A percentile compares a stretch with the other conserved stretches of the same genome.
Conservation (phyloP, 2,329 filamentous ascomycete species). For the Pestalotiopsis sp. region DNA sequence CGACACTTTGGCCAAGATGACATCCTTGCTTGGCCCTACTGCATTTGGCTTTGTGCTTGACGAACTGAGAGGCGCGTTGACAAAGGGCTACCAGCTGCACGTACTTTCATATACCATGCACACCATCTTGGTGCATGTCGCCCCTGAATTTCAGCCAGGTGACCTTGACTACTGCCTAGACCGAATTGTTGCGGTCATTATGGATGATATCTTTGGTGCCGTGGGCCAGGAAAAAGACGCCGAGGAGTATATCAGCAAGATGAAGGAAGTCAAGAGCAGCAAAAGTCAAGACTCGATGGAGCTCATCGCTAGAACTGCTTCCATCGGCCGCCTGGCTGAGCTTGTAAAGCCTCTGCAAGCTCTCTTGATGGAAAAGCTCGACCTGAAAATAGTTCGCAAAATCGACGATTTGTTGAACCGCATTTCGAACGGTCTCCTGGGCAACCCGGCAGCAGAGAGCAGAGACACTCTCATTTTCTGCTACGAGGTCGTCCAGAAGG, state of each 20-base stretch:
- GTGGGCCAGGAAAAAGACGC: conserved; percentile 96
- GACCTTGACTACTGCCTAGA: conserved; percentile 86
- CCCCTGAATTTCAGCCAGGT: conserved; percentile 73
- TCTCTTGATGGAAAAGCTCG: conserved; percentile 80
- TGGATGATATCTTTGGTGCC: conserved; percentile 96
- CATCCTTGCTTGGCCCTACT: conserved; percentile 73
- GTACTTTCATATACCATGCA: conserved; percentile 95
- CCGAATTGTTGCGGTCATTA: conserved; percentile 78
- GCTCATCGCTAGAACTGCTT: conserved; percentile 79
- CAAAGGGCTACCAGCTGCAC: conserved; percentile 87
- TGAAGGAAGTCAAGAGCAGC: conserved; percentile 97
- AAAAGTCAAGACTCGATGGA: conserved; percentile 99
- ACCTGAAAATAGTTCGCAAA: conserved; percentile 80
- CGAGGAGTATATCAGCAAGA: conserved; percentile 90
- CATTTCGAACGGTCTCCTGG: conserved; percentile 78
- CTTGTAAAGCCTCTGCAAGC: conserved; percentile 78
- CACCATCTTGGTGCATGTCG: conserved; percentile 77
- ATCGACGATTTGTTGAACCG: conserved; percentile 85
- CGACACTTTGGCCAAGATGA: conserved; percentile 83
- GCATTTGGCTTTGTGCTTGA: conserved; percentile 94
- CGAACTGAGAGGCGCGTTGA: conserved; percentile 80
- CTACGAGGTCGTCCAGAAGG: conserved; percentile 88
- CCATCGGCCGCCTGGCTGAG: conserved; percentile 70
- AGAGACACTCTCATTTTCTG: conserved; percentile 90
- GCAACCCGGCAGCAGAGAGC: conserved; percentile 76